Conservation (phyloP, 331 rosid species). For the Prunus yedoensis region DNA sequence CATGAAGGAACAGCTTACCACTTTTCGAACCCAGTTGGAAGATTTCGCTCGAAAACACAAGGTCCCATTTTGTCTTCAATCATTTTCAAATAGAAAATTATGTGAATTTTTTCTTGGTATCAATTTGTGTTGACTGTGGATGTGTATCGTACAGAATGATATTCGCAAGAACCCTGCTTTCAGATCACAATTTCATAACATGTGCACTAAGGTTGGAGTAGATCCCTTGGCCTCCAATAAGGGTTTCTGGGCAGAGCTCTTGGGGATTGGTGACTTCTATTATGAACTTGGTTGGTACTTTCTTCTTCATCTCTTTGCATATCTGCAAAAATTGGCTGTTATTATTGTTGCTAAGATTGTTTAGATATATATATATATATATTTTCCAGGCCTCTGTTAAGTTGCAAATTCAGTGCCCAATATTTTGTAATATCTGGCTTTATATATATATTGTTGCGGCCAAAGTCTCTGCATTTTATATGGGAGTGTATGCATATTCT, state of each 20-base stretch:
- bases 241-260: constrained; percentile 99
- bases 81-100: background rate
- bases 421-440: background rate
- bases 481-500: constrained; percentile 7
- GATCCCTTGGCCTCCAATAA: constrained; percentile 97
- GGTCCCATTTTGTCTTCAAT: constrained; percentile 32
- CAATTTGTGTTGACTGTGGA: background rate
- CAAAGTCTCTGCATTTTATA: background rate
- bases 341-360: background rate
- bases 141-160: constrained; percentile 60
- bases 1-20: constrained; percentile 85
- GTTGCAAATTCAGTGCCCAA: background rate
- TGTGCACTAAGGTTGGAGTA: constrained; percentile 97
- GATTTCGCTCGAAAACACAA: constrained; percentile 91
- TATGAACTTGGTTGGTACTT: constrained; percentile 85
- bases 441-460: background rate
- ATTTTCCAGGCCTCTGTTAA: background rate
- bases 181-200: constrained; percentile 95
- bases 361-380: background rate
- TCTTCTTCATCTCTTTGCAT: constrained; percentile 18
- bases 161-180: constrained; percentile 95
- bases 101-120: background rate
- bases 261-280: constrained; percentile 95
- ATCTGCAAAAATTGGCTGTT: background rate
- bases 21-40: constrained; percentile 82